Evolutionary conservation across 148 eudicot species (phyloP).

Genomic region (Rhododendron ferrugineum): DNA sequence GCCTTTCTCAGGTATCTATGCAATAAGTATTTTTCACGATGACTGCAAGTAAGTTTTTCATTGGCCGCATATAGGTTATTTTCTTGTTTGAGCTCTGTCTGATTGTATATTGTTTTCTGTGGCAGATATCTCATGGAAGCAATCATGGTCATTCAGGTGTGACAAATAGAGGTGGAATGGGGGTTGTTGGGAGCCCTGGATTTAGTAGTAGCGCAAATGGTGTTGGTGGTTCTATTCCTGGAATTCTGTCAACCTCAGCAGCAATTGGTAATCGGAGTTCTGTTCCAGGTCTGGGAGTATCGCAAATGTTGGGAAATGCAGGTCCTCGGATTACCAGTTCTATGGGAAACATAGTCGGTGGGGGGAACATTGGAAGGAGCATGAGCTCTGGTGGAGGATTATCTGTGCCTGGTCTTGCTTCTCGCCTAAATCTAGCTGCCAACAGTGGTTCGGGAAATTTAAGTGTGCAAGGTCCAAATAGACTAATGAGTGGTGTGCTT

Average conservation of each 20-base stretch:
- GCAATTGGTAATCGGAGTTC: conserved; percentile 76
- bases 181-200: conserved; percentile 89
- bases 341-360: conserved; percentile 77
- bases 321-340: conserved; percentile 82
- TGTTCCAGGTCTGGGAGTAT: conserved; percentile 84
- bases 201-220: conserved; percentile 68
- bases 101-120: not conserved
- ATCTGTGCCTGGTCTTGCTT: conserved; percentile 79
- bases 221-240: conserved; percentile 93
- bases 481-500: conserved; percentile 78
- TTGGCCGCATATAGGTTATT: not conserved
- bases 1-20: conserved; percentile 64
- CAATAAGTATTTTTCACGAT: not conserved
- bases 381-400: conserved; percentile 87
- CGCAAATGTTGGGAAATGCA: conserved; percentile 74
- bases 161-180: conserved; percentile 87
- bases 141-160: conserved; percentile 91
- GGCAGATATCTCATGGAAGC: conserved; percentile 83
- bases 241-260: conserved; percentile 88
- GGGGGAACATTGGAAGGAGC: conserved; percentile 74
- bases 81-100: not conserved
- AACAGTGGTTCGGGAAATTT: conserved; percentile 83
- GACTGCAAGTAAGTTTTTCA: not conserved
- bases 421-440: conserved; percentile 67
- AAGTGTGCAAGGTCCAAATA: conserved; percentile 76